Base-by-base conservation (phyloP, 2,329 filamentous ascomycete species). In the Curvularia lunata region DNA sequence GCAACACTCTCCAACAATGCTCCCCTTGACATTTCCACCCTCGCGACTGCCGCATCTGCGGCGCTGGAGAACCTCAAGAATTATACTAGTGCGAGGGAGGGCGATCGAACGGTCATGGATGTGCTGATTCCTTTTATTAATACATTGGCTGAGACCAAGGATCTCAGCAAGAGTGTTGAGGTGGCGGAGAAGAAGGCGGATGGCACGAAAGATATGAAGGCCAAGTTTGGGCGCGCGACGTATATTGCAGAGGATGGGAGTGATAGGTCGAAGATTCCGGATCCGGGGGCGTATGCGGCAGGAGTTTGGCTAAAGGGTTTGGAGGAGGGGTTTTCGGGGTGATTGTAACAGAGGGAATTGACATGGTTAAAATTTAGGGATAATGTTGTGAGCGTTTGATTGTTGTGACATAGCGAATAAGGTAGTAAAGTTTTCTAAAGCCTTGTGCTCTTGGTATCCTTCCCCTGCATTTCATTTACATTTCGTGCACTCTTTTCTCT, bases 51-150 rank as follows among this genome's bases (percentile, higher is more conserved):
- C 7, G 82, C 81, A 0, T 68, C 78, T 0, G 71, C 80, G 10
- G 80, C 79, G 8, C 62, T 82, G 18, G 72, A 77, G 50, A 80
- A 80, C 52, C 56, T 82, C 43, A 78, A 79, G 61, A 75, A 84
- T 68, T 98, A 98, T 76, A 99, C 95, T 0, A 91, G 91, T 0
- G 95, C 95, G 0, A 85, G 88, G 25, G 89, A 89, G 0, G 95
- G 95, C 21, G 95, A 99, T 74, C 84, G 95, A 41, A 99, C 95
- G 0, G 82, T 98, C 18, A 86, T 98, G 52, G 95, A 99, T 77
- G 92, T 94, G 0, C 81, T 99, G 45, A 87, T 91, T 47, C 95
- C 95, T 1, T 99, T 98, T 73, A 87, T 95, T 50, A 85, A 89
- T 19, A 84, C 83, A 5, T 82, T 98, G 4, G 81, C 77, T 2